Percentiles rank a stretch among this genome's conserved stretches.
Evolutionary conservation across 495 filamentous ascomycete species (phyloP).

Genomic region (Penicillium samsonianum): DNA sequence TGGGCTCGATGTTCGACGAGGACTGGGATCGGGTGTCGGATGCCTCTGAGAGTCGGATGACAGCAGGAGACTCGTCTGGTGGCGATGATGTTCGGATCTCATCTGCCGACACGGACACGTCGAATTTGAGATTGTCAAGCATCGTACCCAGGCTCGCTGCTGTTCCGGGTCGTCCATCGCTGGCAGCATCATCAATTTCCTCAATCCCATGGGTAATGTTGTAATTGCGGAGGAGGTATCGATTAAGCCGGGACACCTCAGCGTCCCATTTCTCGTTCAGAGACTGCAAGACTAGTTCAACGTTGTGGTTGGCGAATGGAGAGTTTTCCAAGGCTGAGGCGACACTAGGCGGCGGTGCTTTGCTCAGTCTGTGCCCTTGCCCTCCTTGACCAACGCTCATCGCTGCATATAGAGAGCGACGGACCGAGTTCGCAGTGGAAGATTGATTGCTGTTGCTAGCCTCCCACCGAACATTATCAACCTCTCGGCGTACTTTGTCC

Average conservation of each 20-base stretch:
- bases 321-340: slow-evolving; percentile 29
- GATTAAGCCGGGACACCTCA: slow-evolving; percentile 56
- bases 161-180: slow-evolving; percentile 42
- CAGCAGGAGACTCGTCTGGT: slow-evolving; percentile 20
- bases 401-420: slow-evolving; percentile 47
- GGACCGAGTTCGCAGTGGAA: slow-evolving; percentile 46
- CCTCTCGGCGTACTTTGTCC: slow-evolving; percentile 60
- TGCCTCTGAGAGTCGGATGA: slow-evolving; percentile 4
- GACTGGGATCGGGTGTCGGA: slow-evolving; percentile 1
- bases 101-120: slow-evolving; percentile 40
- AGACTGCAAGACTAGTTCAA: slow-evolving; percentile 54
- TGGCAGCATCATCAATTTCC: slow-evolving; percentile 35
- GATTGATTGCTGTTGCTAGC: slow-evolving; percentile 27
- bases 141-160: slow-evolving; percentile 43
- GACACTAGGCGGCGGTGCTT: slow-evolving; percentile 30
- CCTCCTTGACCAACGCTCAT: slow-evolving; percentile 37
- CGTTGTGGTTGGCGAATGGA: slow-evolving; percentile 48
- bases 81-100: slow-evolving; percentile 29
- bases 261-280: slow-evolving; percentile 64
- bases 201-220: slow-evolving; percentile 52
- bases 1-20: slow-evolving; percentile 4
- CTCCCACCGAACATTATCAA: slow-evolving; percentile 54
- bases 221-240: slow-evolving; percentile 64
- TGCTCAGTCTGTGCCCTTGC: slow-evolving; percentile 37
- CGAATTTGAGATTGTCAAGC: slow-evolving; percentile 44